Conservation (phyloP, 75 land plant genomes). For the Selaginella moellendorffii region DNA sequence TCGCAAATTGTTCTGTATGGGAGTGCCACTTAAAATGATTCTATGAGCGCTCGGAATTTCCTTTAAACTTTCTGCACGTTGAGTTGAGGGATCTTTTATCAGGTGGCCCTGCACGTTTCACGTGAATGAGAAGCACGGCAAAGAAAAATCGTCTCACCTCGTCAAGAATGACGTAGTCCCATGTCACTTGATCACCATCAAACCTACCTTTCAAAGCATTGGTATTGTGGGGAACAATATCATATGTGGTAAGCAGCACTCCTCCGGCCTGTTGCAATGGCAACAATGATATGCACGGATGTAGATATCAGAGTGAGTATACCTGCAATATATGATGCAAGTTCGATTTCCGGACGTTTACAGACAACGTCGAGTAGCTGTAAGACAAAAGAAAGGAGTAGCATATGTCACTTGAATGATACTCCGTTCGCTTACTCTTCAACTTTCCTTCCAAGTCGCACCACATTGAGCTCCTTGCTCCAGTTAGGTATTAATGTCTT, state of each 20-base stretch:
- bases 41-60: too few species aligned
- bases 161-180: constrained; percentile 95
- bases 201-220: constrained; percentile 60
- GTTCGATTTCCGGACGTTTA: background rate
- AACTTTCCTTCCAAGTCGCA: constrained; percentile 57
- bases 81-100: too few species aligned
- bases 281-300: background rate
- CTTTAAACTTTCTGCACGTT: too few species aligned
- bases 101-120: too few species aligned
- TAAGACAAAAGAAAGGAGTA: too few species aligned
- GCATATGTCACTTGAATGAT: too few species aligned
- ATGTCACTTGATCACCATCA: constrained; percentile 39
- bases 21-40: too few species aligned
- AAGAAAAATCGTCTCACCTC: too few species aligned
- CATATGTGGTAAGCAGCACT: constrained; percentile 87
- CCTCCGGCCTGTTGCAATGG: constrained; percentile 29
- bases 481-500: constrained; percentile 86
- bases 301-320: too few species aligned
- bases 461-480: constrained; percentile 71
- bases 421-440: constrained; percentile 67
- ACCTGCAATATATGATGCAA: background rate
- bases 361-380: background rate
- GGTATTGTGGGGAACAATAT: constrained; percentile 76
- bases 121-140: too few species aligned
- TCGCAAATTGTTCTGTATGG: too few species aligned